Evolutionary conservation across 345 rosid genomes (phyloP).

Genomic region (Zanthoxylum bungeanum): DNA sequence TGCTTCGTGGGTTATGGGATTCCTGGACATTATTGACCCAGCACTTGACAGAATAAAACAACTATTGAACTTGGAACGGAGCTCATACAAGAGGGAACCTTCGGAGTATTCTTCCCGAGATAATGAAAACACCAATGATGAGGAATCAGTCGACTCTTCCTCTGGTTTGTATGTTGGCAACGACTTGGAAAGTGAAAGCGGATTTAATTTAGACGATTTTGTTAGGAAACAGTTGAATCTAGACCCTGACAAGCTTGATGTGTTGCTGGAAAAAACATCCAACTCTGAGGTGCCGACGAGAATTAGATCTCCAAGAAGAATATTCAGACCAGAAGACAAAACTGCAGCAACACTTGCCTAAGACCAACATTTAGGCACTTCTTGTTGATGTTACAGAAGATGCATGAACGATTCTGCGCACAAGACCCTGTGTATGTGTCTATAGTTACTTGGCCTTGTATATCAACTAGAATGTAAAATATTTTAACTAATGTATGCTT

Average conservation of each 20-base stretch:
- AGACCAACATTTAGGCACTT: constrained; percentile 6
- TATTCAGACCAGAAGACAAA: constrained; percentile 34
- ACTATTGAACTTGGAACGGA: constrained; percentile 67
- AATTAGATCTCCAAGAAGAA: constrained; percentile 33
- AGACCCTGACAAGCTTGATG: constrained; percentile 56
- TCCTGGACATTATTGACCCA: constrained; percentile 81
- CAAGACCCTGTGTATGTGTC: background rate
- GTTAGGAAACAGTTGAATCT: constrained; percentile 47
- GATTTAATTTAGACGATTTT: constrained; percentile 65
- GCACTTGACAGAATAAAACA: constrained; percentile 88
- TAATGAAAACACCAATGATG: constrained; percentile 20
- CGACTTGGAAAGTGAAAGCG: constrained; percentile 29
- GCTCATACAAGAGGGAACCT: constrained; percentile 33
- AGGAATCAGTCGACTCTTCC: constrained; percentile 18
- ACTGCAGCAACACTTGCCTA: constrained; percentile 8
- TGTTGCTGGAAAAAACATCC: constrained; percentile 37
- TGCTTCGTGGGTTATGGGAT: constrained; percentile 86
- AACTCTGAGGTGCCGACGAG: constrained; percentile 19
- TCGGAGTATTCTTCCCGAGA: constrained; percentile 20
- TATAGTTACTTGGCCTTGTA: background rate
- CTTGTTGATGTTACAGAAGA: background rate
- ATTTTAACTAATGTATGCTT: background rate
- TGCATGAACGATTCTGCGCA: background rate
- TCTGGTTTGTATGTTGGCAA: constrained; percentile 26
- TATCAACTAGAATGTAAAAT: background rate